Conservation (phyloP, 176 grass and related monocot species). For the Rhynchospora breviuscula region DNA sequence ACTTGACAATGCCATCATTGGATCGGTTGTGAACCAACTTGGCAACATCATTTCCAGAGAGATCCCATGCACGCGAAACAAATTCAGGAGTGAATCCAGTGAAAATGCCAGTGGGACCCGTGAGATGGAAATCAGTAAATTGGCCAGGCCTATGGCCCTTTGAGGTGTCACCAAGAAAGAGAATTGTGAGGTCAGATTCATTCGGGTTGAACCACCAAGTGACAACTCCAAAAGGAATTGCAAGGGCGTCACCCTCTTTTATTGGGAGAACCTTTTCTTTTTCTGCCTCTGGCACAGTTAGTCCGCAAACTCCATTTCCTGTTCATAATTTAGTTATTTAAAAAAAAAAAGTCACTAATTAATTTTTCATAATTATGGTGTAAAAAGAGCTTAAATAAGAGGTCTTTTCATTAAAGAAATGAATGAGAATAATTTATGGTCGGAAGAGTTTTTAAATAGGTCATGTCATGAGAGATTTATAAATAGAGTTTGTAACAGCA, state of each 20-base stretch:
- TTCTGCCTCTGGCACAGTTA: slow-evolving; percentile 17
- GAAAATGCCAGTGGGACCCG: slow-evolving; percentile 60
- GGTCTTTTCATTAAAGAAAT: neutral
- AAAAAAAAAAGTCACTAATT: neutral
- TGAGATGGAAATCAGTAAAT: slow-evolving; percentile 81
- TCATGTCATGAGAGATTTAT: too few relatives aligned
- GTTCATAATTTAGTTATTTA: neutral
- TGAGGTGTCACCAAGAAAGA: slow-evolving; percentile 86
- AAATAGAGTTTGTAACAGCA: neutral
- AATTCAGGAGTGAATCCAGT: slow-evolving; percentile 71
- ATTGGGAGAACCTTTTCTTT: slow-evolving; percentile 79
- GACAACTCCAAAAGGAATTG: slow-evolving; percentile 66
- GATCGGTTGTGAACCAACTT: slow-evolving; percentile 62
- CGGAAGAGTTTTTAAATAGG: too few relatives aligned
- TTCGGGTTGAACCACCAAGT: slow-evolving; percentile 82
- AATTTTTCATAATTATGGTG: neutral
- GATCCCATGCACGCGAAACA: slow-evolving; percentile 69
- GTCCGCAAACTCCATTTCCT: neutral
- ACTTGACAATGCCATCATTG: slow-evolving; percentile 34
- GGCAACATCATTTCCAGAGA: slow-evolving; percentile 33
- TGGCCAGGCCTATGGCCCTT: slow-evolving; percentile 63
- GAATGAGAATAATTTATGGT: too few relatives aligned
- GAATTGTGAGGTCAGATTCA: slow-evolving; percentile 40
- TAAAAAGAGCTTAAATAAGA: neutral
- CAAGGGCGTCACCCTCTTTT: slow-evolving; percentile 66